phyloP scores from a whole-genome alignment of 176 grass and related monocot genomes.

The Thinopyrum elongatum region DNA sequence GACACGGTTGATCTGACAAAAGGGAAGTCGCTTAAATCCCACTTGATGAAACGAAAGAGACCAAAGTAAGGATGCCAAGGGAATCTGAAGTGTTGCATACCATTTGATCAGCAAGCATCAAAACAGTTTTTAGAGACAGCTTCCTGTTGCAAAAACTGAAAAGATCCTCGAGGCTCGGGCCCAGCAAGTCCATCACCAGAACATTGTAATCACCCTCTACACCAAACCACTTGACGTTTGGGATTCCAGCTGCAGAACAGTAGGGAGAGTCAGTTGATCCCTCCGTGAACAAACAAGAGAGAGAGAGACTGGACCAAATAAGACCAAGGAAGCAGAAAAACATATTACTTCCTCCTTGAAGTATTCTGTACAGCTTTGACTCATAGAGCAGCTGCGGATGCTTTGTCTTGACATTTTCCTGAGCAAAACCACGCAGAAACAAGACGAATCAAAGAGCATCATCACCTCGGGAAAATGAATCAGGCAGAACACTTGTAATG shows the following conservation, averaged over 20 bases:
- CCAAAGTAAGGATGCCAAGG: not conserved
- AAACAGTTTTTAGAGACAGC: conserved; percentile 78
- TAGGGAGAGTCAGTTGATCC: not conserved
- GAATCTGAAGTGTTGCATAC: conserved; percentile 19
- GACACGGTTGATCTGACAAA: conserved; percentile 7
- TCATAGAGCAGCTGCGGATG: conserved; percentile 20
- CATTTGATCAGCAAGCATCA: conserved; percentile 90
- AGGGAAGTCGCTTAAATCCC: not conserved
- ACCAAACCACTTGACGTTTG: conserved; percentile 86
- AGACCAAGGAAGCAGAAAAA: not conserved
- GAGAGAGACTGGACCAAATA: not conserved
- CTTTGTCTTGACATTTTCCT: conserved; percentile 28
- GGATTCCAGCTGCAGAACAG: not conserved
- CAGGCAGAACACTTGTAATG: not conserved
- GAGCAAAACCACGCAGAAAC: not conserved
- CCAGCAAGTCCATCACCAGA: conserved; percentile 84
- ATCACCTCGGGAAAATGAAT: not conserved
- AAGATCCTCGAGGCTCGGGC: conserved; percentile 80
- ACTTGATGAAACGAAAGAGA: not conserved
- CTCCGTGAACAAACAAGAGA: not conserved
- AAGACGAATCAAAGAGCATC: not conserved
- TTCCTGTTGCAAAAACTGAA: conserved; percentile 86
- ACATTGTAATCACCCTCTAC: conserved; percentile 82
- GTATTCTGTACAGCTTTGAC: conserved; percentile 18
- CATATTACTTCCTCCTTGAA: conserved; percentile 14